These are phyloP conservation scores for Colletotrichum paranaense DNA, from an alignment of 2,329 filamentous ascomycete genomes.

Conservation along the genomic window DNA sequence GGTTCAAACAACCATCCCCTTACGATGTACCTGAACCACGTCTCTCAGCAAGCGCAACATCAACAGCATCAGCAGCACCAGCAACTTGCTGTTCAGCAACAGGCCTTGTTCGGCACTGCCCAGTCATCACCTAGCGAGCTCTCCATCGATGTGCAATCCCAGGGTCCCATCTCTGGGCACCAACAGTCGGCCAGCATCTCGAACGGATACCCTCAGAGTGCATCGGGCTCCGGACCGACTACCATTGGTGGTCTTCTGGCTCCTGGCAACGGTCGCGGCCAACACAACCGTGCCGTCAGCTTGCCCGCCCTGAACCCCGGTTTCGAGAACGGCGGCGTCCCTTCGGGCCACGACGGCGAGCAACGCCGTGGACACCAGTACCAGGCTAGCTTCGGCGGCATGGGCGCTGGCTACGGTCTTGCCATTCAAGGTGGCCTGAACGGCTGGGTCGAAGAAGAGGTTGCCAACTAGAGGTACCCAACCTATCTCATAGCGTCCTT, in stretches of 20 bases:
- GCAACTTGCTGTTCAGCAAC: conserved; percentile 79
- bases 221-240: conserved; percentile 67
- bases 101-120: conserved; percentile 81
- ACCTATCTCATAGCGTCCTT: background rate
- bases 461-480: conserved; percentile 61
- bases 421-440: conserved; percentile 73
- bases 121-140: conserved; percentile 69
- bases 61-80: conserved; percentile 82
- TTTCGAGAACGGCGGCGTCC: conserved; percentile 68
- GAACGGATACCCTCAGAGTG: conserved; percentile 69
- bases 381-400: conserved; percentile 71
- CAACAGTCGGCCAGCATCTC: conserved; percentile 75
- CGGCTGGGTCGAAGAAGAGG: conserved; percentile 76
- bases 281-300: conserved; percentile 86
- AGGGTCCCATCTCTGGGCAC: conserved; percentile 71
- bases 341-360: conserved; percentile 59
- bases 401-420: conserved; percentile 69
- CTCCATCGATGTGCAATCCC: conserved; percentile 68
- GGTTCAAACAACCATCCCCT: conserved; percentile 89
- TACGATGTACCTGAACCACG: conserved; percentile 91
- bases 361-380: conserved; percentile 72
- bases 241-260: conserved; percentile 83
- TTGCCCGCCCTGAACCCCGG: conserved; percentile 78
- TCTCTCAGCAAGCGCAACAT: conserved; percentile 77
- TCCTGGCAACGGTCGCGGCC: conserved; percentile 71